phyloP scores from a whole-genome alignment of 164 flowering plant genomes.

The Macadamia tetraphylla region DNA sequence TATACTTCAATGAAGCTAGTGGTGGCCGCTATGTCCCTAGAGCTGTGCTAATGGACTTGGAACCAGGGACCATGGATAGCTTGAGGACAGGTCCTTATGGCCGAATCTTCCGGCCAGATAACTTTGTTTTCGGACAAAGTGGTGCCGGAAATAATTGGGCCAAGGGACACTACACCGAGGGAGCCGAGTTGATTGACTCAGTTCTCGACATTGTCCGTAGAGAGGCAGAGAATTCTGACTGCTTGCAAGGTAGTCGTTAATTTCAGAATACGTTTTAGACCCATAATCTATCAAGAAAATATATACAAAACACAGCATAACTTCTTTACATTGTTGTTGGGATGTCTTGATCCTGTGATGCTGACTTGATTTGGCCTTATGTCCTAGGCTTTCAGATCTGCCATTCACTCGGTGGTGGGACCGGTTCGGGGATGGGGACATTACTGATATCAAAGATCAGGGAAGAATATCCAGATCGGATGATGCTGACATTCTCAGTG shows the following conservation, averaged over 20 bases:
- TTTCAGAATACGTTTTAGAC: too few relatives aligned
- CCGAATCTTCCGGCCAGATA: constrained; percentile 9
- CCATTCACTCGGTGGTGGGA: constrained; percentile 67
- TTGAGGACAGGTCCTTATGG: constrained; percentile 8
- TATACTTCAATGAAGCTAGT: constrained; percentile 21
- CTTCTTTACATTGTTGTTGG: too few relatives aligned
- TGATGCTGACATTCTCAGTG: constrained; percentile 66
- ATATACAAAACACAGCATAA: too few relatives aligned
- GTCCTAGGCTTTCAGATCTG: constrained; percentile 50
- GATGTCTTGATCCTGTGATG: too few relatives aligned
- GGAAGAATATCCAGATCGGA: constrained; percentile 62
- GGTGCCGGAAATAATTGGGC: constrained; percentile 19
- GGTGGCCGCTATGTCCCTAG: constrained; percentile 20
- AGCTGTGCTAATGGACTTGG: constrained; percentile 21
- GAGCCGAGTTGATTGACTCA: constrained; percentile 14
- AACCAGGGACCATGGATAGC: constrained; percentile 25
- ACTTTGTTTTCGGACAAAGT: constrained; percentile 15
- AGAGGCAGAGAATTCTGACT: constrained; percentile 13
- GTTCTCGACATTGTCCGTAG: constrained; percentile 15
- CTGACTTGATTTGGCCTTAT: background rate
- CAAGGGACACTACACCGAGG: constrained; percentile 14
- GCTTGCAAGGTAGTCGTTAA: constrained; percentile 9
- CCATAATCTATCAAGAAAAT: too few relatives aligned
- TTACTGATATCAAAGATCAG: constrained; percentile 52
- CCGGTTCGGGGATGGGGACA: constrained; percentile 75